A percentile compares a stretch with the other conserved stretches of the same genome.
These are phyloP conservation scores for Venturiaceae sp. DNA, from an alignment of 2,329 filamentous ascomycete species.

Conservation along the genomic window DNA sequence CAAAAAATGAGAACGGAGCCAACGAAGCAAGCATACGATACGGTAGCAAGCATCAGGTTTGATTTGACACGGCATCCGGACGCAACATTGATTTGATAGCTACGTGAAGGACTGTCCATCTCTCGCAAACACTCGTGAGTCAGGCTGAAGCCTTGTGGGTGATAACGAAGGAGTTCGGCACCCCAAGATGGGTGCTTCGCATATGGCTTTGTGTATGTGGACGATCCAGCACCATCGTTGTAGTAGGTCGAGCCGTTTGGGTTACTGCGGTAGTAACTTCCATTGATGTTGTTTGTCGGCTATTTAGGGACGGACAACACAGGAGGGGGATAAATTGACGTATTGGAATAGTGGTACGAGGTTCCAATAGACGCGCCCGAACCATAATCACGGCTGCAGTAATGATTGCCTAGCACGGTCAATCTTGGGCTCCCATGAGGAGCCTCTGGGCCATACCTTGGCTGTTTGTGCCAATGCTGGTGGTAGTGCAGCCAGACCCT, in stretches of 20 bases:
- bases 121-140: no score
- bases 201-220: conserved; percentile 18
- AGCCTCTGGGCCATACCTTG: conserved; percentile 14
- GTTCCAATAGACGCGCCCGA: conserved; percentile 23
- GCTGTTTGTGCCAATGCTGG: conserved; percentile 31
- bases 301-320: not conserved
- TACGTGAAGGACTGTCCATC: no score
- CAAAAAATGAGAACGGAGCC: no score
- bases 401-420: conserved; percentile 26
- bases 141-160: no score
- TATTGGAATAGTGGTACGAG: conserved; percentile 31
- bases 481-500: conserved; percentile 22
- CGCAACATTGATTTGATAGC: no score
- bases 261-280: conserved; percentile 26
- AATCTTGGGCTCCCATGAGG: not conserved
- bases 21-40: no score
- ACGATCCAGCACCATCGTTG: conserved; percentile 22
- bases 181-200: no score
- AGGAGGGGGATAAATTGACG: conserved; percentile 7
- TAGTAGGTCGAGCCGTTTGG: conserved; percentile 27
- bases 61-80: no score
- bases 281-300: not conserved
- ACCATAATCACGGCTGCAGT: conserved; percentile 28
- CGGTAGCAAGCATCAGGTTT: no score
- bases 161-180: no score